phyloP scores from a whole-genome alignment of 2,329 filamentous ascomycete species.

The Fusarium gaditjirri region DNA sequence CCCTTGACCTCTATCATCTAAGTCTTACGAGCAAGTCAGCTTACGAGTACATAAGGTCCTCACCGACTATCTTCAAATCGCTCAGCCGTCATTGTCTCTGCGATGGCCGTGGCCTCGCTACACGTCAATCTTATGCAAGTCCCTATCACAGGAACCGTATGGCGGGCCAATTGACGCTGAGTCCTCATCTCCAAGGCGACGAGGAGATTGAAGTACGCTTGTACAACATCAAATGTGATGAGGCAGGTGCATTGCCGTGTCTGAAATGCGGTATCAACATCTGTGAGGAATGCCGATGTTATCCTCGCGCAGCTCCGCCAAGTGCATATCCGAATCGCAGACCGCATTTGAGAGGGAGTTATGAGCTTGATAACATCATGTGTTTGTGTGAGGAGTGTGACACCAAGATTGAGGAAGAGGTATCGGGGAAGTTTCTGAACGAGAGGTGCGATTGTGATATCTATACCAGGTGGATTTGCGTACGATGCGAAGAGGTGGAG shows the following conservation, averaged over 20 bases:
- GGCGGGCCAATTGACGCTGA: background rate
- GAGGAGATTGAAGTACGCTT: conserved; percentile 25
- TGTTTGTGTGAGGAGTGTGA: conserved; percentile 28
- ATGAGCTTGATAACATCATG: conserved; percentile 7
- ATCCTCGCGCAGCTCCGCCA: conserved; percentile 9
- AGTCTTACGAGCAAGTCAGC: conserved; percentile 2
- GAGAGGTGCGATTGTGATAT: conserved; percentile 30
- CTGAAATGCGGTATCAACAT: conserved; percentile 31
- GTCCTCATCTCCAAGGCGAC: background rate
- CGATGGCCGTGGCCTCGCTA: conserved; percentile 22
- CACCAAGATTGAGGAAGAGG: background rate
- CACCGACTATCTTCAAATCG: conserved; percentile 1
- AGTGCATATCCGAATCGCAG: background rate
- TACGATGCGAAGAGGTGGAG: background rate
- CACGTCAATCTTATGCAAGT: conserved; percentile 8
- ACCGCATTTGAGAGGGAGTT: conserved; percentile 6
- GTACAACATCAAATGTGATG: conserved; percentile 24
- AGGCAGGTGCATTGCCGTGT: conserved; percentile 20
- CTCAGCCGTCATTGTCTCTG: conserved; percentile 21
- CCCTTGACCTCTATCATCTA: conserved; percentile 24
- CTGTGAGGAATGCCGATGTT: conserved; percentile 35
- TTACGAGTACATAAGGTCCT: conserved; percentile 1
- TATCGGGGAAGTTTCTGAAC: background rate
- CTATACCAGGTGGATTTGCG: conserved; percentile 26
- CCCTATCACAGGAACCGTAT: background rate